Conservation (phyloP, 768 basidiomycete species). For the Lentinula edodes region DNA sequence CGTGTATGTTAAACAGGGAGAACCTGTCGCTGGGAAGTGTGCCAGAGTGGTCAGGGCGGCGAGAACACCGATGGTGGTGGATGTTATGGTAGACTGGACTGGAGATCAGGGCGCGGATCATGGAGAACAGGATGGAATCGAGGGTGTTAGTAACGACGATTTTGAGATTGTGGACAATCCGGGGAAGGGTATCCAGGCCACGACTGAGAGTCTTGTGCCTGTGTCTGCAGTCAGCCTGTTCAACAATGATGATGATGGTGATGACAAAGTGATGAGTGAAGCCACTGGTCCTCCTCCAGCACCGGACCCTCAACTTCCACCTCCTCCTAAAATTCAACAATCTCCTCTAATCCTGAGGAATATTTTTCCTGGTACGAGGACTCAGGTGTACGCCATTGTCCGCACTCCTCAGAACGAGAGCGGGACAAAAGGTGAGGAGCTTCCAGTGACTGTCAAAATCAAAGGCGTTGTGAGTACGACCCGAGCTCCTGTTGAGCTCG, state of each 20-base stretch:
- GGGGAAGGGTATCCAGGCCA: not conserved
- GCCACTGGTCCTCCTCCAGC: slow-evolving; percentile 1
- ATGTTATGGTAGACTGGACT: not conserved
- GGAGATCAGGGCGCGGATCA: not conserved
- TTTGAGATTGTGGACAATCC: not conserved
- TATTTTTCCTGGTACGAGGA: slow-evolving; percentile 4
- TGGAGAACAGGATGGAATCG: not conserved
- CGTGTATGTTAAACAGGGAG: not conserved
- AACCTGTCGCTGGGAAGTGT: slow-evolving; percentile 4
- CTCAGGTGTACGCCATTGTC: slow-evolving; percentile 6
- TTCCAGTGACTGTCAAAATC: not conserved
- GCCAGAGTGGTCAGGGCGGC: slow-evolving; percentile 6
- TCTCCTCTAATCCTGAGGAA: not conserved
- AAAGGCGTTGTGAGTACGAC: not conserved
- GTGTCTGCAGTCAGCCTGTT: not conserved
- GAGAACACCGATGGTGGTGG: slow-evolving; percentile 2
- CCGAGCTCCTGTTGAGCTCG: not conserved
- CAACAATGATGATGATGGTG: not conserved
- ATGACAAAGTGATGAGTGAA: not conserved
- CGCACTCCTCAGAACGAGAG: not conserved
- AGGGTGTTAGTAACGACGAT: not conserved
- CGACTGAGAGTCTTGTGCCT: not conserved
- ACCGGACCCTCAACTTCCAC: not conserved
- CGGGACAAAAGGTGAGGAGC: not conserved
- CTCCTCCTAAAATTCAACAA: slow-evolving; percentile 7